A percentile compares a stretch with the other conserved stretches of the same genome.
Evolutionary conservation across 495 filamentous ascomycete genomes (phyloP).

Genomic region (Cladorrhinum samala): DNA sequence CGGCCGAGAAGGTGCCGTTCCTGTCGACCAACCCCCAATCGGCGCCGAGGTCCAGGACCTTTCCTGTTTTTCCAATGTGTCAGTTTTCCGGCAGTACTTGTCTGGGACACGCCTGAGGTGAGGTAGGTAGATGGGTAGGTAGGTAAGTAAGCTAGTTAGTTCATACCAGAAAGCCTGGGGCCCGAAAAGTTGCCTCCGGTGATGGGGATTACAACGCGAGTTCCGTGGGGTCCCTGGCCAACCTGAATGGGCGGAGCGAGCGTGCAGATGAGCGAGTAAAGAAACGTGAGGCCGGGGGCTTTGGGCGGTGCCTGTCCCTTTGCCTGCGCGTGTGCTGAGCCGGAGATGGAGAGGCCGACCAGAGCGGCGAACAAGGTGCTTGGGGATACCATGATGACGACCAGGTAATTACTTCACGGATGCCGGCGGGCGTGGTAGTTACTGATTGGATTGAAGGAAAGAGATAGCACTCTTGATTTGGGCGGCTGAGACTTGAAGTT

Average conservation of each 20-base stretch:
- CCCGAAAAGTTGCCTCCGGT: conserved; percentile 20
- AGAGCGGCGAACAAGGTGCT: not conserved
- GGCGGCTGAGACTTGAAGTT: too few relatives aligned
- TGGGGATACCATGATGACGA: conserved; percentile 3
- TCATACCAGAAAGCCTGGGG: conserved; percentile 14
- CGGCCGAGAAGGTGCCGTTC: conserved; percentile 19
- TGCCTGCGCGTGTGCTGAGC: not conserved
- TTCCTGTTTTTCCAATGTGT: conserved; percentile 15
- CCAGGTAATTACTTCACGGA: too few relatives aligned
- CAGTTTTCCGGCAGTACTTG: too few relatives aligned
- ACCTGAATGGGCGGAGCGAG: conserved; percentile 12
- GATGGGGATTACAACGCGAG: conserved; percentile 22
- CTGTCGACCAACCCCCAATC: conserved; percentile 25
- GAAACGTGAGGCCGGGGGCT: conserved; percentile 17
- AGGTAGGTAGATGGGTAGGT: too few relatives aligned
- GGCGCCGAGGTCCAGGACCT: conserved; percentile 24
- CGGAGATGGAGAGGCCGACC: not conserved
- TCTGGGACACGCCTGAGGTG: too few relatives aligned
- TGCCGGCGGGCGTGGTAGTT: not conserved
- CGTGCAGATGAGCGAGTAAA: conserved; percentile 27
- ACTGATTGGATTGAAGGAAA: too few relatives aligned
- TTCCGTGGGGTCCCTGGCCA: conserved; percentile 15
- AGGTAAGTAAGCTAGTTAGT: too few relatives aligned
- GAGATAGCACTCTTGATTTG: too few relatives aligned
- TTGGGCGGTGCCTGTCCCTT: conserved; percentile 4